Conservation (phyloP, 768 basidiomycete species). For the Dictyophora rubrovolvata region DNA sequence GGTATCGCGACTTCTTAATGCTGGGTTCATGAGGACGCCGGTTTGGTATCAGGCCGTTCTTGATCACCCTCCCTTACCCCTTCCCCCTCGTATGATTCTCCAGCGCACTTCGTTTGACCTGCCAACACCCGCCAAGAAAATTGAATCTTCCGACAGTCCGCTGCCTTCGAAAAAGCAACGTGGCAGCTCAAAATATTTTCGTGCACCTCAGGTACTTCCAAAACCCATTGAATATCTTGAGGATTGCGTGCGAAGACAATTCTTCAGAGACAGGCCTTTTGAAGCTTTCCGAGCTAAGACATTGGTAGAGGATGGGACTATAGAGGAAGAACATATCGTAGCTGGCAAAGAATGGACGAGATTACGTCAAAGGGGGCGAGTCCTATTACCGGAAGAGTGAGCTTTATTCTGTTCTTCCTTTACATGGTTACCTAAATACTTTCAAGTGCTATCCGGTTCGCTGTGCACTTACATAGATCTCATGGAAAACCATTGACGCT, state of each 20-base stretch:
- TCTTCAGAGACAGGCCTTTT: conserved; percentile 94
- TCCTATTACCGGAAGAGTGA: conserved; percentile 87
- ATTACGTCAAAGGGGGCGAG: conserved; percentile 68
- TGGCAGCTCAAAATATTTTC: conserved; percentile 13
- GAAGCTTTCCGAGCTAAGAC: conserved; percentile 79
- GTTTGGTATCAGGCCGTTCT: conserved; percentile 81
- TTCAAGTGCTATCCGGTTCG: conserved; percentile 65
- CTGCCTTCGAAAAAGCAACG: conserved; percentile 14
- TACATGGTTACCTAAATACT: conserved; percentile 12
- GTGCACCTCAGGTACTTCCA: conserved; percentile 27
- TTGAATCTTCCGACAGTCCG: background rate
- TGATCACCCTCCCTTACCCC: conserved; percentile 77
- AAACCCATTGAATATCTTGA: conserved; percentile 66
- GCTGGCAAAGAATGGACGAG: conserved; percentile 62
- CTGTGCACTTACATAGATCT: conserved; percentile 63
- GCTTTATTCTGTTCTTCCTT: conserved; percentile 20
- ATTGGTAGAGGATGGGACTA: conserved; percentile 58
- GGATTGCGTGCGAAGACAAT: conserved; percentile 78
- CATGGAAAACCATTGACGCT: conserved; percentile 56
- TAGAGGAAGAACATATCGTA: conserved; percentile 47
- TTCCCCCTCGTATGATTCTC: conserved; percentile 67
- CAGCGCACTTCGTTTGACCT: conserved; percentile 45
- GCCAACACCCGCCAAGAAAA: background rate
- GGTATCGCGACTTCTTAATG: conserved; percentile 68
- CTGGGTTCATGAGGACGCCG: conserved; percentile 51